Base-by-base conservation (phyloP, 139 green algal genomes). In the Monoraphidium neglectum region DNA sequence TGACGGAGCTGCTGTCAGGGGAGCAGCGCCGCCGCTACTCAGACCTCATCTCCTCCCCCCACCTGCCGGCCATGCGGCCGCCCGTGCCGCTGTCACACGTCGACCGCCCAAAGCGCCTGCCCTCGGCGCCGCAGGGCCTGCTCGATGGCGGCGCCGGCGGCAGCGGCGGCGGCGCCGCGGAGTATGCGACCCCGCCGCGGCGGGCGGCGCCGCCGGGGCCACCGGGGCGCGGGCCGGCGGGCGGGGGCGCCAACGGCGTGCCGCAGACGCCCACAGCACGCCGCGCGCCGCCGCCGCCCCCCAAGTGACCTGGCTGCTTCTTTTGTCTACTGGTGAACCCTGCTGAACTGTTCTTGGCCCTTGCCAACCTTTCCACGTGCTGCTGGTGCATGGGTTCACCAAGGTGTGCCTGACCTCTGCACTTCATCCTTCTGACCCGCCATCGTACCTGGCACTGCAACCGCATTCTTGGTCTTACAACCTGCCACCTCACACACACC, bases 81-180 rank as follows among this genome's bases (percentile, higher is more conserved):
- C 75, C 75, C 10, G 75, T 80, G 66, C 75, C 75, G 43, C 66
- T 80, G 43, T 70, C 53, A 10, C 75, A 80, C 61, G 38, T 80
- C 28, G 66, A 80, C 56, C 64, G 75, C 63, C 75, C 75, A 18
- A 80, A 80, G 75, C 65, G 56, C 53, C 75, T 80, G 54, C 75
- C 75, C 24, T 74, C 75, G 38, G 75, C 75, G 23, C 75, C 75
- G 35, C 65, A 74, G 75, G 65, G 63, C 36, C 43, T 70, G 32
- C 35, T 70, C 23, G 62, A 70, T 13, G 32, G 21, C 21, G 62
- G 32, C 23, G 62, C 62, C 6, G 62, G 32, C 23, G 10, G 23
- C 33, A 10, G 62, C 33, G 62, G 35, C 33, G 62, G 62, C 56
- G 56, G 56, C n/a, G 56, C 15, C n/a, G 1, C 6, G 6, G 28